Base-by-base conservation (phyloP, 2,329 filamentous ascomycete species). In the Moelleriella libera region DNA sequence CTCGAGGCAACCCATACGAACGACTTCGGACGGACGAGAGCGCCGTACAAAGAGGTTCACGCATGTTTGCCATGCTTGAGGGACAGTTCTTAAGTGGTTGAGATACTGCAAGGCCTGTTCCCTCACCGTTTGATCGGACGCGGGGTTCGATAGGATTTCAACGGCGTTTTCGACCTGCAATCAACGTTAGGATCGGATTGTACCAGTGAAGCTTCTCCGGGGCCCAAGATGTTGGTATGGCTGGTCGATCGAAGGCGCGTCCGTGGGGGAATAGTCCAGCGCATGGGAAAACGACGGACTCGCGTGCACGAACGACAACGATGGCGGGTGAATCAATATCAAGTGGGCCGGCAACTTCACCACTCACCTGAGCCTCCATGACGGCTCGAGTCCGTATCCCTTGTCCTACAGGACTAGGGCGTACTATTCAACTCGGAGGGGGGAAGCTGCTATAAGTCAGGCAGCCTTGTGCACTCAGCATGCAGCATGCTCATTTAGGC, bases 61-160 rank as follows among this genome's bases (percentile, higher is more conserved):
- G 68, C 89, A 94, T 57, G 87, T 80, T 65, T 94, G 88, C 87
- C 90, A 95, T 65, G 84, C 88, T 59, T 86, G 81, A 44, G 86
- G 80, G 61, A 96, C 83, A 60, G 81, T 72, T 54, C 88, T 82
- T 52, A 97, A 74, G 61, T 88, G 87, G 64, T 79, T 74, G 46
- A 85, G 73, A 64, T 85, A 94, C 47, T 88, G 79, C 63, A 86
- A 85, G 54, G 90, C 89, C 70, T 95, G 88, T 51, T 70, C 68
- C 68, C 90, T 88, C 60, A 94, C 74, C 54, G 72, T 68, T 59
- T 78, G 80, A 65, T 89, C 80, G 58, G 88, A 84, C 58, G 76
- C 69, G 50, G 87, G 86, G 67, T 90, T 83, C 71, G 82, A 92
- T 66, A 88, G 87, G 69, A 97, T 94, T 66, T 92, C 81, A 70